phyloP scores from a whole-genome alignment of 257 asterid species.

The Scutellaria barbata region DNA sequence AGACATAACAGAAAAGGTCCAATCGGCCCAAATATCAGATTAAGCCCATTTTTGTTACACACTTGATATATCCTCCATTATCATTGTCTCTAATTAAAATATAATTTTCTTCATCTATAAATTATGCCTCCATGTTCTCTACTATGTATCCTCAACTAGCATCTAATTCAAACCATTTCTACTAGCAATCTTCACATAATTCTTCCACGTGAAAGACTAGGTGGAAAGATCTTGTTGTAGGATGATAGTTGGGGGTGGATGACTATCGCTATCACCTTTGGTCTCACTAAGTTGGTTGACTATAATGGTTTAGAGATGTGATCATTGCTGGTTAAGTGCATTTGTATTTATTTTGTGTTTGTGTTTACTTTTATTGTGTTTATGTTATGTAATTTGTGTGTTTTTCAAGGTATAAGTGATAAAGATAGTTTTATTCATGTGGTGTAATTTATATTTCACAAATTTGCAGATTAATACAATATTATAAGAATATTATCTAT shows the following conservation, averaged over 20 bases:
- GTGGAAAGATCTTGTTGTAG: slow-evolving; percentile 53
- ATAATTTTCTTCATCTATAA: slow-evolving; percentile 41
- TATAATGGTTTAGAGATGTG: slow-evolving; percentile 51
- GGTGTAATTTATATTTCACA: too few species aligned
- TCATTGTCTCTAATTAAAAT: background rate
- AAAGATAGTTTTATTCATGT: too few species aligned
- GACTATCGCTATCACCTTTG: slow-evolving; percentile 82
- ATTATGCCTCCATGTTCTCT: slow-evolving; percentile 35
- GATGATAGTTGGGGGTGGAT: slow-evolving; percentile 75
- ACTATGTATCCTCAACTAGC: slow-evolving; percentile 17
- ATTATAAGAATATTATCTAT: too few species aligned
- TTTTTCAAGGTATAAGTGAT: too few species aligned
- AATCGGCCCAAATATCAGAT: too few species aligned
- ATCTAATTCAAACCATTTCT: slow-evolving; percentile 1
- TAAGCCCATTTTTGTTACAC: too few species aligned
- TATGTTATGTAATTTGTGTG: background rate
- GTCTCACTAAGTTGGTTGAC: slow-evolving; percentile 60
- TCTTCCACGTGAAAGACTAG: slow-evolving; percentile 52
- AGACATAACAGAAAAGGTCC: too few species aligned
- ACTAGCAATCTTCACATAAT: background rate
- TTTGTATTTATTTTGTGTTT: background rate
- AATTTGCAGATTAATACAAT: too few species aligned
- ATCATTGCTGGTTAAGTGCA: background rate
- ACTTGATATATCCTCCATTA: too few species aligned
- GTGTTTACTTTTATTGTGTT: too few species aligned